Evolutionary conservation across 1,284 basidiomycete genomes (phyloP).

Genomic region (Cronartium ribicola): DNA sequence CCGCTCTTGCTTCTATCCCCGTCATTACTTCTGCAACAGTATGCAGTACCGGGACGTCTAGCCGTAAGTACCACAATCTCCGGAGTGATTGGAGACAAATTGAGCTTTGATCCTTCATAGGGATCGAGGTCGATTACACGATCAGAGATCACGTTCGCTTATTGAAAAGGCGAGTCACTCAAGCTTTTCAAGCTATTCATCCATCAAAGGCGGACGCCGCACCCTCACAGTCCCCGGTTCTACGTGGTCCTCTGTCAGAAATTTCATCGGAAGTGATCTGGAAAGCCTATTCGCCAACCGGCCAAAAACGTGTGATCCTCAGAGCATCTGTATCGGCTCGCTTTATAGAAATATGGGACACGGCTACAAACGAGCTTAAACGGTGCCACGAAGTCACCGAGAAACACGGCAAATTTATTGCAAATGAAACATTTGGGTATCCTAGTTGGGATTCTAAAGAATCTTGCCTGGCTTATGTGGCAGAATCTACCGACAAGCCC

Average conservation of each 20-base stretch:
- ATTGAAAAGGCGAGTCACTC: slow-evolving; percentile 1
- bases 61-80: not conserved
- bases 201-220: not conserved
- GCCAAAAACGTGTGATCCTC: slow-evolving; percentile 9
- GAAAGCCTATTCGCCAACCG: slow-evolving; percentile 17
- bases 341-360: slow-evolving; percentile 29
- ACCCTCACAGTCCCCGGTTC: not conserved
- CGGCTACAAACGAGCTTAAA: not conserved
- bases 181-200: slow-evolving; percentile 22
- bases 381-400: slow-evolving; percentile 14
- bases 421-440: slow-evolving; percentile 25
- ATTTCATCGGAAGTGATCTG: slow-evolving; percentile 7
- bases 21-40: slow-evolving; percentile 10
- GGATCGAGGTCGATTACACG: slow-evolving; percentile 23
- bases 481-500: slow-evolving; percentile 7
- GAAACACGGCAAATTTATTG: slow-evolving; percentile 13
- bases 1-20: slow-evolving; percentile 24
- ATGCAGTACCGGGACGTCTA: not conserved
- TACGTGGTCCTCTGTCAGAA: slow-evolving; percentile 9
- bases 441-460: slow-evolving; percentile 23
- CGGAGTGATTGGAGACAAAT: not conserved
- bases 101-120: not conserved
- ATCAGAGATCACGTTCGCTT: slow-evolving; percentile 14
- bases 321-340: not conserved
- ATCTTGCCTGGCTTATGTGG: slow-evolving; percentile 21